Conservation (phyloP, 148 eudicot genomes). For the Rhododendron simsii region DNA sequence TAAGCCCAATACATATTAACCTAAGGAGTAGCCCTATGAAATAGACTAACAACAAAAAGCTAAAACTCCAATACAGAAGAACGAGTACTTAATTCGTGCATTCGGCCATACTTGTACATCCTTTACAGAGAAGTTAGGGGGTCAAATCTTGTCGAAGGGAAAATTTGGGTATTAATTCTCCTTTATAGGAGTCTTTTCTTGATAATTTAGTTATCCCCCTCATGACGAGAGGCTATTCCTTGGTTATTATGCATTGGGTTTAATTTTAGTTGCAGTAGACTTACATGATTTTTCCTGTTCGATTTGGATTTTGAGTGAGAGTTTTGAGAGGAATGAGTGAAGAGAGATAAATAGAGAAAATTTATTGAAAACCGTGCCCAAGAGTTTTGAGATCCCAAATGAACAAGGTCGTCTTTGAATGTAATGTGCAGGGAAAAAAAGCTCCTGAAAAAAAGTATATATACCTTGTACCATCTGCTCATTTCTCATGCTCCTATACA, state of each 20-base stretch:
- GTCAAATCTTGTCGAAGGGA: neutral
- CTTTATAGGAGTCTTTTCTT: neutral
- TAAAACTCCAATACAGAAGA: too few species aligned
- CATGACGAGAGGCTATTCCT: neutral
- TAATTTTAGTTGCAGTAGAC: neutral
- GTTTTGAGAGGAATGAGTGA: too few species aligned
- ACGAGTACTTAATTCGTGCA: too few species aligned
- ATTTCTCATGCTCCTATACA: conserved; percentile 51
- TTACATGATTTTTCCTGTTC: neutral
- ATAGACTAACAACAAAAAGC: neutral
- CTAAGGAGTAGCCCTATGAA: neutral
- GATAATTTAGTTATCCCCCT: neutral
- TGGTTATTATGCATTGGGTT: neutral
- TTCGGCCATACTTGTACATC: neutral
- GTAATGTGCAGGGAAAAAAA: neutral
- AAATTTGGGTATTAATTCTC: neutral
- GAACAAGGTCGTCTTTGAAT: neutral
- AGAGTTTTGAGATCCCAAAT: too few species aligned
- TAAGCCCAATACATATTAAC: too few species aligned
- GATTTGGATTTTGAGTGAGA: too few species aligned
- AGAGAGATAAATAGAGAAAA: too few species aligned
- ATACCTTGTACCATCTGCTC: conserved; percentile 47
- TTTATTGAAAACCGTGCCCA: too few species aligned
- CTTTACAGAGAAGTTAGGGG: neutral
- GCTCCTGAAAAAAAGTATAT: neutral